Base-by-base conservation (phyloP, 2,329 filamentous ascomycete species). In the Colletotrichum kahawae region DNA sequence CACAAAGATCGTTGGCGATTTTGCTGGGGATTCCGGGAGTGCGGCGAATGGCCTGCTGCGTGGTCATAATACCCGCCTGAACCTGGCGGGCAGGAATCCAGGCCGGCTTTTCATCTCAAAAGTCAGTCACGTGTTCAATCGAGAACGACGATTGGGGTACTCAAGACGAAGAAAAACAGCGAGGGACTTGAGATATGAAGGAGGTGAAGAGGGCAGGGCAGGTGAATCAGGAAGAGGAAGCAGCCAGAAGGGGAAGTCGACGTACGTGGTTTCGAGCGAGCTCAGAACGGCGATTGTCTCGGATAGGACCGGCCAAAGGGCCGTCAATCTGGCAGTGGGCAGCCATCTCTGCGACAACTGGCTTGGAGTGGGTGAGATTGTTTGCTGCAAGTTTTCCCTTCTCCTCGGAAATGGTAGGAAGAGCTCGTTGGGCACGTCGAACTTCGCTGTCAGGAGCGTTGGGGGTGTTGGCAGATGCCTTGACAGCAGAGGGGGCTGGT, bases 11-110 rank as follows among this genome's bases (percentile, higher is more conserved):
- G 24, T 77, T 74, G 33, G 76, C 59, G 10, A 77, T 71, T 31
- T 70, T 77, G 34, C 64, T 71, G 27, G 76, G 76, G 31, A 77
- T 75, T 31, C 76, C 76, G 33, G 76, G 76, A 16, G 71, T 75
- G 21, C 76, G 76, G 27, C 76, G 76, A 67, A 77, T 75, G 36
- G 71, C 75, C 68, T 77, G 76, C 65, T 75, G 75, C 8, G 69
- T 75, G 16, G 76, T 77, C 75, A 77, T 77, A 66, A 77, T 67
- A 33, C 72, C 75, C 33, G 71, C 60, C 62, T 77, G 76, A 31
- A 77, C 76, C 21, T 77, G 64, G 14, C 76, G 76, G 10, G 75
- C 66, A 36, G 65, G 65, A 21, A 67, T 43, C 76, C 76, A 77
- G 27, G 66, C 76, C 21, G 76, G 76, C 76, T 77, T 54, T 31